Evolutionary conservation across 306 rosid species (phyloP), one percentile per base, ranked within the genome.

Genomic region (Vigna nakashimae): DNA sequence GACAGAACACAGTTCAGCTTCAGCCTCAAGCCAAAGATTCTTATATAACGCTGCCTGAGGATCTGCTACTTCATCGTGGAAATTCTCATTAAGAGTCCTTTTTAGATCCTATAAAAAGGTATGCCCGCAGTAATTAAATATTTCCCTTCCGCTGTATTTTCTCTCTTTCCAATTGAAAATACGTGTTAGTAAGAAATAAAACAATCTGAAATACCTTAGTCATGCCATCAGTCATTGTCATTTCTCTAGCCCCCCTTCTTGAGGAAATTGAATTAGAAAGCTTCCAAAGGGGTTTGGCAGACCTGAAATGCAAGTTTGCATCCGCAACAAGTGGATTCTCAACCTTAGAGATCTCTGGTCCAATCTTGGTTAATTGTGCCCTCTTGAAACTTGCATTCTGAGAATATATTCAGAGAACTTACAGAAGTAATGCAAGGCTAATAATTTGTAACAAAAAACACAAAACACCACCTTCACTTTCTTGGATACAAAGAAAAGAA

Each of bases 11-110:
- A 96, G 78, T 69, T 84, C 89, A 85, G 99, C 99, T 85, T 96
- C 99, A 71, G 99, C 97, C 82, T 96, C 98, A 8, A 92, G 96
- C 99, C 99, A 96, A 14, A 96, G 91, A 70, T 90, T 87, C 86
- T 86, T 96, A 80, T 87, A 96, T 69, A 96, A 80, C 49, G 71
- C 77, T 82, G 87, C 38, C 72, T 89, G 89, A 79, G 91, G 84
- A 28, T 85, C 80, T 59, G 83, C 72, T 74, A 63, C 94, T 75
- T 89, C 88, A 14, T 80, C 84, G 75, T 81, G 78, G 57, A 90
- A 90, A 85, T 91, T 90, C 83, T 91, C 93, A 16, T 87, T 65
- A 72, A 96, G 94, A 84, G 88, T 86, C 77, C 76, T 83, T 88
- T 86, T 96, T 63, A 96, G 62, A 82, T 88, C 97, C 99, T 96